Evolutionary conservation across 2,329 filamentous ascomycete species (phyloP), one percentile per base, ranked within the genome.

Genomic region (Trichothecium roseum): DNA sequence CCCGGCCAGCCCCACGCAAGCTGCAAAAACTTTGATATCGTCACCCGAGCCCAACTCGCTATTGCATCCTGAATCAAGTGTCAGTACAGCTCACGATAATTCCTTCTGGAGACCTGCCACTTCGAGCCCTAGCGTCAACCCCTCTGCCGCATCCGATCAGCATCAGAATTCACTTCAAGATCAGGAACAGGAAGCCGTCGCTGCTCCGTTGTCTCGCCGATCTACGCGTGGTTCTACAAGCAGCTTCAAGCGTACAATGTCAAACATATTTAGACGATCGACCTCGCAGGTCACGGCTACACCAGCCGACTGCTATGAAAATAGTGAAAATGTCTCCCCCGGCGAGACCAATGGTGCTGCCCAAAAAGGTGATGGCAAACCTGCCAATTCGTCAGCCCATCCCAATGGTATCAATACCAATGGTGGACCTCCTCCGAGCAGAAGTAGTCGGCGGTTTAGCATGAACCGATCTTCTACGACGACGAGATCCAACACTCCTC

Each of bases 161-260:
- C 27, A 37, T 14, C 28, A 28, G 9, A 20, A 6, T 14, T 16
- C 27, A 13, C 20, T 5, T 8, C 17, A 7, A 18, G 33, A 15
- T 6, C 10, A 18, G 12, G 27, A 30, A 30, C 28, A n/a, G 6
- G 8, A 30, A 15, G 4, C n/a, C 20, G 42, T 48, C 16, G 41
- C 50, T 5, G 43, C 45, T 20, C 53, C 58, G 12, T 52, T 60
- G 13, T 53, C 57, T 10, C 58, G 61, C 32, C 59, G 61, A 28
- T 58, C 59, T 29, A 62, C 62, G 4, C 62, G 64, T 38, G 55
- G 57, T 18, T 62, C 58, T 22, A 58, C 60, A n/a, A 54, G 54
- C 18, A 64, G 59, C 41, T 63, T 71, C 48, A 64, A 59, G 42
- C 64, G 64, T 42, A 68, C 63, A 34, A 66, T 70, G 61, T 66